Conservation (phyloP, 495 filamentous ascomycete species). For the Annulohypoxylon bovei region DNA sequence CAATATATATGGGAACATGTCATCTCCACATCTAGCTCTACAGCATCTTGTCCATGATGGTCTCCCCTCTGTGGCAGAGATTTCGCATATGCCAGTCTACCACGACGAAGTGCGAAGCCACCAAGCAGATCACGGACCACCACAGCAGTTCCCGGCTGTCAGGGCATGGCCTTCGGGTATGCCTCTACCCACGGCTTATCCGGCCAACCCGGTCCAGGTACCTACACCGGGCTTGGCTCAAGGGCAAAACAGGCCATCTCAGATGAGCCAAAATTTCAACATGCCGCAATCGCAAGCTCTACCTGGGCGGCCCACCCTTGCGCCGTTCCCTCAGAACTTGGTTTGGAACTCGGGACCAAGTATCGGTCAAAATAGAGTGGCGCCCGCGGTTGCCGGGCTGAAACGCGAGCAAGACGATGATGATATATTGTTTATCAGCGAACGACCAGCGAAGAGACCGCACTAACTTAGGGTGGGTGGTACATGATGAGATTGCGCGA, state of each 20-base stretch:
- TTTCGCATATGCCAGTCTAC: not conserved
- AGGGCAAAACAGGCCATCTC: not conserved
- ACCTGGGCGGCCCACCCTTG: not conserved
- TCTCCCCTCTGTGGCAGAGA: not conserved
- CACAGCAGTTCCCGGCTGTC: not conserved
- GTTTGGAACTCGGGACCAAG: not conserved
- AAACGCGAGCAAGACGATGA: conserved; percentile 3
- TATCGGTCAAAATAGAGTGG: not conserved
- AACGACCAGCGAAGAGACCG: conserved; percentile 1
- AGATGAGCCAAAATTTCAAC: not conserved
- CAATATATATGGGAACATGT: not conserved
- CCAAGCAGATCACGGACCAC: not conserved
- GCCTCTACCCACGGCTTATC: not conserved
- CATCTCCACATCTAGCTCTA: not conserved
- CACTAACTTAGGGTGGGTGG: not conserved
- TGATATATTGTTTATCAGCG: not conserved
- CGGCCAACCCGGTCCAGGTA: not conserved
- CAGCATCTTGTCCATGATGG: not conserved
- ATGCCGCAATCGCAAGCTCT: not conserved
- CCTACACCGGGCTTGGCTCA: not conserved
- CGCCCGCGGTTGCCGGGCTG: not conserved
- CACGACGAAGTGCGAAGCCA: not conserved
- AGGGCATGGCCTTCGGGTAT: not conserved
- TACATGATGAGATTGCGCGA: not conserved
- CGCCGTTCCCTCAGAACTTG: not conserved